Percentiles rank a stretch among this genome's conserved stretches.
Conservation (phyloP, 2,329 filamentous ascomycete genomes). For the Beauveria sp. region DNA sequence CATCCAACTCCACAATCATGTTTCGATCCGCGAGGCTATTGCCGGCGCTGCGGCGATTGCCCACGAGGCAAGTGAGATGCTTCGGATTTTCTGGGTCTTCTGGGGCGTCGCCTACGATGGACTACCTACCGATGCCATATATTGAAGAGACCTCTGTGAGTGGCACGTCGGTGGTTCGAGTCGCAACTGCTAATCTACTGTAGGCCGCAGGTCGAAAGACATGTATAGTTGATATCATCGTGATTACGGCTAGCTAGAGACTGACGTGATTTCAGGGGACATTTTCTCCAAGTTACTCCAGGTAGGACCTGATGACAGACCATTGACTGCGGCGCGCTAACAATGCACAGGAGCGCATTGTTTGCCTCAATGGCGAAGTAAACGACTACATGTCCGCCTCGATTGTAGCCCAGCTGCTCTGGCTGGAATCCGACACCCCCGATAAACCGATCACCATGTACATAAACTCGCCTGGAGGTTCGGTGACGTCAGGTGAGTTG, state of each 20-base stretch:
- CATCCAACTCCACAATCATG: constrained; percentile 17
- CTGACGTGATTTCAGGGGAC: constrained; percentile 48
- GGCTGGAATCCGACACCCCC: constrained; percentile 93
- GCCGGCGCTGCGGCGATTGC: constrained; percentile 27
- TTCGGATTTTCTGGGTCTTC: constrained; percentile 35
- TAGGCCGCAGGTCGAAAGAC: constrained; percentile 71
- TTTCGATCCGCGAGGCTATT: constrained; percentile 23
- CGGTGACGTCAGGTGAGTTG: constrained; percentile 59
- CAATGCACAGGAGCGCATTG: constrained; percentile 67
- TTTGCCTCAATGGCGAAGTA: constrained; percentile 87
- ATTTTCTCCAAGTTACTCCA: constrained; percentile 76
- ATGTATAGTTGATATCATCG: constrained; percentile 44
- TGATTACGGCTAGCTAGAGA: background rate
- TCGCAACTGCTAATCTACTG: constrained; percentile 19
- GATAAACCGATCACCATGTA: constrained; percentile 95
- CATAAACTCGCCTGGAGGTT: constrained; percentile 93
- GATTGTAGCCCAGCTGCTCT: constrained; percentile 91
- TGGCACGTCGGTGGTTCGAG: background rate
- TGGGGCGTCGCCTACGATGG: constrained; percentile 22
- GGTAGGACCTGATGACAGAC: constrained; percentile 31
- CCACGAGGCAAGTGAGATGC: constrained; percentile 28
- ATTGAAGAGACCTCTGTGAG: constrained; percentile 41
- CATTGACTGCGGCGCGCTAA: background rate
- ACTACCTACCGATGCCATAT: constrained; percentile 50
- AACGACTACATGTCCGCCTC: constrained; percentile 88